These are phyloP conservation scores for Reticulascus tulasneorum DNA, from an alignment of 2,329 filamentous ascomycete species.

Conservation along the genomic window DNA sequence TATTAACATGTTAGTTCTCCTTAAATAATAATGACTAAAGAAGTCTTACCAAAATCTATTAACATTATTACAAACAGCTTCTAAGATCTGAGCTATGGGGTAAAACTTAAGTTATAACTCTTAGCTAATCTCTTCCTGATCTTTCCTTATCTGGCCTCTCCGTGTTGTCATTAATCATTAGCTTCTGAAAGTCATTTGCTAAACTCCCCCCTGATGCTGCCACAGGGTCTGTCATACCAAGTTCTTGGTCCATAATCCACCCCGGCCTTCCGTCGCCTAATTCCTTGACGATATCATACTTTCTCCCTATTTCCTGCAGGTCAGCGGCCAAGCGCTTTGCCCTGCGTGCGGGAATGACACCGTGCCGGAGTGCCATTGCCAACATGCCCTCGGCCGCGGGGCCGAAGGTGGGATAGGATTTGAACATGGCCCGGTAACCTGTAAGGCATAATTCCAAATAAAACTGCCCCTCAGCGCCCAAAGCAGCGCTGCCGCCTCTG, in stretches of 20 bases:
- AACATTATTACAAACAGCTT: too few relatives aligned
- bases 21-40: too few relatives aligned
- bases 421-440: not conserved
- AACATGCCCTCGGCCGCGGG: conserved; percentile 2
- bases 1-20: too few relatives aligned
- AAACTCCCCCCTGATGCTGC: not conserved
- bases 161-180: conserved; percentile 3
- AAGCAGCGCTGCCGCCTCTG: not conserved
- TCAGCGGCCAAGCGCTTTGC: not conserved
- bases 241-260: conserved; percentile 1
- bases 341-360: not conserved
- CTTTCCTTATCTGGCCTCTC: too few relatives aligned
- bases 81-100: too few relatives aligned
- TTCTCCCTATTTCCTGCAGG: not conserved
- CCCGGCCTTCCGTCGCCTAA: not conserved
- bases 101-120: too few relatives aligned
- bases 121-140: too few relatives aligned
- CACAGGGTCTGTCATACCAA: conserved; percentile 1
- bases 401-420: not conserved
- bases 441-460: not conserved
- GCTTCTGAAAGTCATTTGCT: not conserved
- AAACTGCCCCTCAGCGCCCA: not conserved
- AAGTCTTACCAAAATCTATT: too few relatives aligned
- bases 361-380: conserved; percentile 2
- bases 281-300: not conserved